Base-by-base conservation (phyloP, 495 filamentous ascomycete genomes). In the Aspergillus nanangensis region DNA sequence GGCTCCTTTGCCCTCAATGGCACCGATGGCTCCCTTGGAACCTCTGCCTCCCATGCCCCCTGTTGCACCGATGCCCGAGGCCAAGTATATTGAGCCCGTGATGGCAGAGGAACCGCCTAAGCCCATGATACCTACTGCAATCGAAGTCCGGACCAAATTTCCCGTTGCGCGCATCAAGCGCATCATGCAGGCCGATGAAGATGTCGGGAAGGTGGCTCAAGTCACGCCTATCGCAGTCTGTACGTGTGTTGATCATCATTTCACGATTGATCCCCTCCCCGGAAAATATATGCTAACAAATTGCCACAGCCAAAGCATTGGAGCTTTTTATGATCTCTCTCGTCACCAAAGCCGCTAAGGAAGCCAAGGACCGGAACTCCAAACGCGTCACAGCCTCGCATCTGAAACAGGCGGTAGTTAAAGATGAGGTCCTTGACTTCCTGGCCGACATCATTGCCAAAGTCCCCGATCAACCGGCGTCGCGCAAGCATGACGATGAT, bases 181-280 rank as follows among this genome's bases (percentile, higher is more conserved):
- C 41, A 97, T 99, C 51, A 97, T 99, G 93, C 93, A 99, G 66
- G 93, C 93, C 5, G 93, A 99, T 59, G 93, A 99, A 58, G 93
- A 99, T 67, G 91, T 99, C 2, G 93, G 93, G 32, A 99, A 99
- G 70, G 94, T 99, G 3, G 90, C 93, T 7, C 94, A 97, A 67
- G 92, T 96, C 18, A 95, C 91, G 4, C 91, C 91, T 2, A 90
- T 94, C 56, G 90, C 87, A 38, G 91, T 96, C 41, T 89, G 90
- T 83, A 78, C 47, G 79, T 82, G 33, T 48, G n/a, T n/a, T n/a
- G n/a, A n/a, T n/a, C n/a, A n/a, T n/a, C n/a, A n/a, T n/a, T n/a
- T n/a, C n/a, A n/a, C n/a, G n/a, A n/a, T n/a, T n/a, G n/a, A n/a
- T n/a, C n/a, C n/a, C n/a, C n/a, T n/a, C n/a, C n/a, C n/a, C n/a